A percentile compares a stretch with the other conserved stretches of the same genome.
phyloP scores from a whole-genome alignment of 1,284 basidiomycete genomes.

The Phylloporus sp. region DNA sequence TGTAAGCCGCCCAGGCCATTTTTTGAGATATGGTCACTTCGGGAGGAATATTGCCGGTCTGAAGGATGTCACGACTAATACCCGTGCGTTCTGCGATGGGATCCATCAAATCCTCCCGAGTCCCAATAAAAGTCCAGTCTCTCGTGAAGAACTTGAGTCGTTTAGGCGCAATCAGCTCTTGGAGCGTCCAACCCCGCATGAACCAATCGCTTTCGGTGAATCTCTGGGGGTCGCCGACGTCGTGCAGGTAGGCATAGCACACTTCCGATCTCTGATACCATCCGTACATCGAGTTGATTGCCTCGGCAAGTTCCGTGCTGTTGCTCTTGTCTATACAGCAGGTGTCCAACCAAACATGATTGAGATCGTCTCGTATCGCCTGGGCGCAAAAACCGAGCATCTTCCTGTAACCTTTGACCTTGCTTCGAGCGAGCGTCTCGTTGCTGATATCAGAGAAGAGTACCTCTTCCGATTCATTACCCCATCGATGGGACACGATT shows the following conservation, averaged over 20 bases:
- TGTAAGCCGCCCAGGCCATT: conserved; percentile 31
- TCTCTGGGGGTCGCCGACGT: conserved; percentile 20
- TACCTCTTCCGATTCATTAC: conserved; percentile 26
- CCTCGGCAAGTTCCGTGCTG: conserved; percentile 27
- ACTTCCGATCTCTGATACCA: conserved; percentile 31
- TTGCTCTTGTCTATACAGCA: conserved; percentile 34
- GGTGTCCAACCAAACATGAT: conserved; percentile 35
- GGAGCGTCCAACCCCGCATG: conserved; percentile 22
- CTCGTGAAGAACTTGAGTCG: conserved; percentile 29
- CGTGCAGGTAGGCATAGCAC: conserved; percentile 35
- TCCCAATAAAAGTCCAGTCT: conserved; percentile 30
- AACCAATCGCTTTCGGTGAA: conserved; percentile 34
- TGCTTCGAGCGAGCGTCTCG: conserved; percentile 5
- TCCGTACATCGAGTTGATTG: conserved; percentile 35
- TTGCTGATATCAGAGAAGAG: conserved; percentile 31
- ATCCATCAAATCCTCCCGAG: conserved; percentile 16
- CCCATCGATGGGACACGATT: conserved; percentile 31
- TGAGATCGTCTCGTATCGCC: conserved; percentile 17
- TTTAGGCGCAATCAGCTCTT: conserved; percentile 25
- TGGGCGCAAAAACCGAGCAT: conserved; percentile 21
- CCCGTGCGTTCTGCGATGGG: conserved; percentile 20
- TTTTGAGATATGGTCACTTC: conserved; percentile 26
- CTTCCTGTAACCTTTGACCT: conserved; percentile 29
- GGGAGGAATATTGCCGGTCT: conserved; percentile 9
- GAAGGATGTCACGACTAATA: conserved; percentile 24